Conservation (phyloP, 441 rosid genomes). For the Euphorbia schlechtendalii region DNA sequence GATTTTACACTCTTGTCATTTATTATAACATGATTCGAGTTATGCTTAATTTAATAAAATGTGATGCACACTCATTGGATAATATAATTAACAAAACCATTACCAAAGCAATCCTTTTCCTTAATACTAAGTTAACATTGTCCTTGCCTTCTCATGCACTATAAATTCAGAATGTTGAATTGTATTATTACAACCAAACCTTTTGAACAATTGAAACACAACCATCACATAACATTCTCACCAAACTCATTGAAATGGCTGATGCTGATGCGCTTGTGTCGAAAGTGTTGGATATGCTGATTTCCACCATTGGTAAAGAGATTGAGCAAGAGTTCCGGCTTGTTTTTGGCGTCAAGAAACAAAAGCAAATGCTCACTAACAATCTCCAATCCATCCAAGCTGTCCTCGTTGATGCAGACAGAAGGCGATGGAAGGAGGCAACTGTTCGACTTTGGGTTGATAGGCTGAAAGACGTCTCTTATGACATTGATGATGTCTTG, state of each 20-base stretch:
- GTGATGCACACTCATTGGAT: too few species aligned
- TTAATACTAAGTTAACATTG: neutral
- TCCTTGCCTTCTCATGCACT: neutral
- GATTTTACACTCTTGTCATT: too few species aligned
- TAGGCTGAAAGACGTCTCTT: too few species aligned
- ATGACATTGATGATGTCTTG: too few species aligned
- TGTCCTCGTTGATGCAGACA: constrained; percentile 7
- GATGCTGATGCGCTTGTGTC: neutral
- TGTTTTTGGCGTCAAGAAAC: neutral
- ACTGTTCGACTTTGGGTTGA: neutral
- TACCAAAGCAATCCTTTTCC: too few species aligned
- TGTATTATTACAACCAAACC: too few species aligned
- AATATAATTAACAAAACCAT: too few species aligned
- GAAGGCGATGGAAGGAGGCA: constrained; percentile 28
- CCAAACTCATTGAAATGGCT: neutral
- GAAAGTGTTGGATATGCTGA: neutral
- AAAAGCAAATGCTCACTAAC: neutral
- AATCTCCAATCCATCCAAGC: constrained; percentile 1
- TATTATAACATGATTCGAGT: too few species aligned
- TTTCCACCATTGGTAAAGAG: constrained; percentile 3
- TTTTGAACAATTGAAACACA: neutral
- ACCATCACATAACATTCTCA: neutral
- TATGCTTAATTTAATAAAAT: too few species aligned
- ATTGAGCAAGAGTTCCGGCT: neutral
- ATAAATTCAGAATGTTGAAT: too few species aligned